phyloP scores from a whole-genome alignment of 1,139 yeast species.

The Meyerozyma elateridarum region DNA sequence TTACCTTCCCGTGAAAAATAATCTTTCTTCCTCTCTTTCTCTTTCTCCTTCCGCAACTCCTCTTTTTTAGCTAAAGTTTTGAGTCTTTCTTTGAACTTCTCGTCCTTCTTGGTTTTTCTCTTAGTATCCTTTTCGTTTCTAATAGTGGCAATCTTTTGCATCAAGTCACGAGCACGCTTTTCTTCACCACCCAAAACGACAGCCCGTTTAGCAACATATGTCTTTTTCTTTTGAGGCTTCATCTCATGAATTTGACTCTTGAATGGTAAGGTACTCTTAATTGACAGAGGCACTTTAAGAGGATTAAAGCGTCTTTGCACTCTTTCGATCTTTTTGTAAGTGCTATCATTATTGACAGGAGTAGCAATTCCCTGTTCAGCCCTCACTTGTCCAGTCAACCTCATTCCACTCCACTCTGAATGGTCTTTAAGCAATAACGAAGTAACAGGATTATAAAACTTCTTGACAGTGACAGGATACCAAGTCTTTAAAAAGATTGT shows the following conservation, averaged over 20 bases:
- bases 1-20: constrained; percentile 71
- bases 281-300: constrained; percentile 73
- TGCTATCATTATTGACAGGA: constrained; percentile 64
- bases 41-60: constrained; percentile 68
- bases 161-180: constrained; percentile 84
- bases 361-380: constrained; percentile 67
- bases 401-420: constrained; percentile 92
- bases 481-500: constrained; percentile 88
- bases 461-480: constrained; percentile 90
- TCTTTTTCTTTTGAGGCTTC: constrained; percentile 82
- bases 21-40: constrained; percentile 81
- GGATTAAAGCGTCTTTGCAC: constrained; percentile 84
- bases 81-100: constrained; percentile 68
- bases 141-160: constrained; percentile 82
- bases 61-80: constrained; percentile 73
- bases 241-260: constrained; percentile 83
- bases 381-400: constrained; percentile 89
- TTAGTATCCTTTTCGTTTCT: constrained; percentile 83
- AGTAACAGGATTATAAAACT: constrained; percentile 93
- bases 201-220: constrained; percentile 88
- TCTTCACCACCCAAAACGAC: constrained; percentile 91
- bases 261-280: constrained; percentile 80
- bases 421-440: constrained; percentile 74
- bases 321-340: constrained; percentile 78
- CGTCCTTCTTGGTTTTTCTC: constrained; percentile 69